Percentiles rank a stretch among this genome's conserved stretches.
phyloP scores from a whole-genome alignment of 768 basidiomycete species.

The Daedaleopsis sinensis region DNA sequence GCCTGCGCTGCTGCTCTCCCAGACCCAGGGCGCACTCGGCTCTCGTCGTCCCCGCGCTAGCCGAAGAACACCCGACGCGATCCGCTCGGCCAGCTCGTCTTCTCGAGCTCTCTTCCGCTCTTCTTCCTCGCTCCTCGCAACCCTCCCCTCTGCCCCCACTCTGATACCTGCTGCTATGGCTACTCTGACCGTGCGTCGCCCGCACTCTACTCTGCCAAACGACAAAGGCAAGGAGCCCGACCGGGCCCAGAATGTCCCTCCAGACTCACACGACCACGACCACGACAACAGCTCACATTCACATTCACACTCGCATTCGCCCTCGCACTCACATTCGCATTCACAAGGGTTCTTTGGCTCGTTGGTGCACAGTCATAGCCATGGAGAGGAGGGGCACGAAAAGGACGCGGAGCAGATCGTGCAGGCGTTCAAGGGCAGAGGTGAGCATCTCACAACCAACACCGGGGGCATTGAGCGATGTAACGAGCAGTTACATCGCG shows the following conservation, averaged over 20 bases:
- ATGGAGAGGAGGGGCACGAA: conserved; percentile 57
- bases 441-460: conserved; percentile 45
- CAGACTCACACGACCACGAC: conserved; percentile 23
- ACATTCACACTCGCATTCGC: conserved; percentile 53
- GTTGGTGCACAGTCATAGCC: conserved; percentile 60
- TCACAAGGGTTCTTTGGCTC: conserved; percentile 58
- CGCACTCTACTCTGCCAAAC: conserved; percentile 23
- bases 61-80: conserved; percentile 10
- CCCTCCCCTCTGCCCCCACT: neutral
- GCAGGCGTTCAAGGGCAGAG: conserved; percentile 64
- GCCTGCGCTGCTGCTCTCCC: neutral
- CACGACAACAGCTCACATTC: conserved; percentile 36
- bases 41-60: neutral
- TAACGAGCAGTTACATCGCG: too few species aligned
- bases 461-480: too few species aligned
- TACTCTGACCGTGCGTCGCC: conserved; percentile 11
- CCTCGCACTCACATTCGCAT: conserved; percentile 52
- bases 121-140: neutral
- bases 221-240: conserved; percentile 32
- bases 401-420: conserved; percentile 71
- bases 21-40: neutral
- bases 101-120: neutral
- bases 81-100: too few species aligned
- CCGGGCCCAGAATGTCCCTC: conserved; percentile 10
- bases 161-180: conserved; percentile 3